Percentiles rank a stretch among this genome's conserved stretches.
Conservation (phyloP, 2,329 filamentous ascomycete genomes). For the Colletotrichum endophyticum region DNA sequence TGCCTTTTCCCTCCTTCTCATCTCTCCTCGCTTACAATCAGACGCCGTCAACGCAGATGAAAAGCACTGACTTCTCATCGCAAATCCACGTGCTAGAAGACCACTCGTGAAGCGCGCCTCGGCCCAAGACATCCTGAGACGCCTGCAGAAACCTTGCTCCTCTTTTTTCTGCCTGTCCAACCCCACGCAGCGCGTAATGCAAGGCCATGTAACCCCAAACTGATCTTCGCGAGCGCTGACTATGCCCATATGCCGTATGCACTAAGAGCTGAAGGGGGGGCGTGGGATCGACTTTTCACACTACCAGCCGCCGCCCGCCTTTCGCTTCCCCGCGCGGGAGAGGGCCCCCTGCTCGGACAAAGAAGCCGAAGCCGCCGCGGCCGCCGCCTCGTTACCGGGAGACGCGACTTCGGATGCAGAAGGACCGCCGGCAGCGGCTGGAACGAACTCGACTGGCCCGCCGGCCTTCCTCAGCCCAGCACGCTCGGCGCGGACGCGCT, state of each 20-base stretch:
- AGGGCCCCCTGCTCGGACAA: conserved; percentile 25
- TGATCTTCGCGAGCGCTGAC: neutral
- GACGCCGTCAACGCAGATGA: neutral
- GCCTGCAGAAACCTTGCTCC: neutral
- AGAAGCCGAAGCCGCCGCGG: neutral
- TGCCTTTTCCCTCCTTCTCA: neutral
- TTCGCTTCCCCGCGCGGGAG: conserved; percentile 34
- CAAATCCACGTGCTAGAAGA: neutral
- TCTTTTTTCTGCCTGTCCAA: neutral
- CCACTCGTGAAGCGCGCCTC: neutral
- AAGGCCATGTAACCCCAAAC: neutral
- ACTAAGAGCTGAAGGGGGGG: neutral
- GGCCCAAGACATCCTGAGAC: conserved; percentile 12
- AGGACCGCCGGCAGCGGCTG: conserved; percentile 25
- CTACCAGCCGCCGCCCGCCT: conserved; percentile 27
- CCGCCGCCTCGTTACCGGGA: conserved; percentile 2
- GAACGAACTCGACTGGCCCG: conserved; percentile 55
- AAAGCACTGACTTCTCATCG: neutral
- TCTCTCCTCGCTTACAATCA: neutral
- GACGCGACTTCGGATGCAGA: neutral
- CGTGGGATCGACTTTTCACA: neutral
- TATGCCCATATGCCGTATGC: neutral
- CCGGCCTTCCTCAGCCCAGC: conserved; percentile 48
- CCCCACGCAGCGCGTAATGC: neutral
- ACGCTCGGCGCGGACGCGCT: conserved; percentile 47